Evolutionary conservation across 495 filamentous ascomycete species (phyloP).

Genomic region (Aspergillus sclerotioniger): DNA sequence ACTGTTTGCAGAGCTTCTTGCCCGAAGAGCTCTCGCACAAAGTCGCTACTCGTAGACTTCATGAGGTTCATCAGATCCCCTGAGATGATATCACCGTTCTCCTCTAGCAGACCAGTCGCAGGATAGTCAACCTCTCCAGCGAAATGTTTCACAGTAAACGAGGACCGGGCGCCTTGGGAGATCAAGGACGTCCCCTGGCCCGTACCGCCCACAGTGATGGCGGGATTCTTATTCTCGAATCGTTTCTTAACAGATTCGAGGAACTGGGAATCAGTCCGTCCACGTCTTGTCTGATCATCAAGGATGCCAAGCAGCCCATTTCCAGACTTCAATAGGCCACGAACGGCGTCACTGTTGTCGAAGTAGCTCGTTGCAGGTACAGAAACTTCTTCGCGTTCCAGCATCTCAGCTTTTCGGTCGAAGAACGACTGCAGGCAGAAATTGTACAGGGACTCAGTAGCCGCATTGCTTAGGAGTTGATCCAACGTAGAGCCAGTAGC

Average conservation of each 20-base stretch:
- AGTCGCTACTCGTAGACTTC: constrained; percentile 79
- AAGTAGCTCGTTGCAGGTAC: constrained; percentile 94
- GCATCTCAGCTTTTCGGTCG: constrained; percentile 82
- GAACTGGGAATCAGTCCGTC: constrained; percentile 83
- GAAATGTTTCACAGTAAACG: constrained; percentile 91
- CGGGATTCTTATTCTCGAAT: constrained; percentile 90
- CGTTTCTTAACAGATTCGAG: constrained; percentile 86
- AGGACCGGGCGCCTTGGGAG: constrained; percentile 70
- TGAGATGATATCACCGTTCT: constrained; percentile 93
- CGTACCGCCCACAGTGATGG: constrained; percentile 70
- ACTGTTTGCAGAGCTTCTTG: constrained; percentile 90
- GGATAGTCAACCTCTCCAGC: constrained; percentile 97
- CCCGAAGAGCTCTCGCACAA: constrained; percentile 85
- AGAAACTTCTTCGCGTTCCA: constrained; percentile 87
- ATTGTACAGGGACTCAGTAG: constrained; percentile 86
- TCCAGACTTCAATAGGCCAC: constrained; percentile 82
- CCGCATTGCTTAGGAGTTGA: constrained; percentile 92
- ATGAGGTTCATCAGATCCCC: constrained; percentile 96
- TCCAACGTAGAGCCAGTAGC: constrained; percentile 84
- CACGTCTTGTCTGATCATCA: constrained; percentile 89
- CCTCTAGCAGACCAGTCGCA: constrained; percentile 78
- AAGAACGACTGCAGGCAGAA: constrained; percentile 95
- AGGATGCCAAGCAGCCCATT: constrained; percentile 93
- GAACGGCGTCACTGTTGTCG: constrained; percentile 92
- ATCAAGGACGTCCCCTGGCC: constrained; percentile 78